Percentiles rank a stretch among this genome's conserved stretches.
These are phyloP conservation scores for Podaxis sp. DNA, from an alignment of 768 basidiomycete species.

Conservation along the genomic window DNA sequence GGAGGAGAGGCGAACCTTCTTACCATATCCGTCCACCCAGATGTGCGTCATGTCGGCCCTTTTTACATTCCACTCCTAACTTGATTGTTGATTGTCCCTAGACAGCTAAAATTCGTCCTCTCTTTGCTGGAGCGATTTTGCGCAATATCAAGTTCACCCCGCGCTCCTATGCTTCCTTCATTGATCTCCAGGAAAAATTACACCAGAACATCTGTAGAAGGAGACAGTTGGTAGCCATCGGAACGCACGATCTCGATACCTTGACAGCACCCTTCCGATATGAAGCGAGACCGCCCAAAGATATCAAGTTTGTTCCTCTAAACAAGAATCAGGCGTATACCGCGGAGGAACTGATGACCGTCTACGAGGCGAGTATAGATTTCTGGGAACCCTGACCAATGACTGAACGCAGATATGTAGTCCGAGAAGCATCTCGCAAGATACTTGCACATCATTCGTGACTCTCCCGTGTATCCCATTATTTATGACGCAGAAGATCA, in stretches of 20 bases:
- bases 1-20: constrained; percentile 67
- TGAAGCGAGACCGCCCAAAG: constrained; percentile 75
- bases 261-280: constrained; percentile 86
- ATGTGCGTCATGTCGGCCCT: constrained; percentile 46
- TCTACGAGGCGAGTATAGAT: constrained; percentile 75
- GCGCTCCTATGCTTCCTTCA: constrained; percentile 92
- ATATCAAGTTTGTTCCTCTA: constrained; percentile 91
- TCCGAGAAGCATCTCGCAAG: constrained; percentile 87
- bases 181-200: constrained; percentile 98
- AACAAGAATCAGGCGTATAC: constrained; percentile 78
- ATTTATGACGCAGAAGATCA: constrained; percentile 89
- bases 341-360: constrained; percentile 87
- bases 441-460: constrained; percentile 91
- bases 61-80: background rate
- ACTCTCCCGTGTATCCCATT: constrained; percentile 95
- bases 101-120: constrained; percentile 84
- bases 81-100: constrained; percentile 25
- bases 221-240: constrained; percentile 91
- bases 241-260: constrained; percentile 95
- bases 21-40: constrained; percentile 67
- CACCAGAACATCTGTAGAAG: constrained; percentile 94
- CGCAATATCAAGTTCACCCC: constrained; percentile 89
- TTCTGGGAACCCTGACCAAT: background rate
- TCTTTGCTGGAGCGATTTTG: constrained; percentile 88
- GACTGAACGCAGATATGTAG: constrained; percentile 38